Evolutionary conservation across 164 flowering plant genomes (phyloP).

Genomic region (Vitis cinerea): DNA sequence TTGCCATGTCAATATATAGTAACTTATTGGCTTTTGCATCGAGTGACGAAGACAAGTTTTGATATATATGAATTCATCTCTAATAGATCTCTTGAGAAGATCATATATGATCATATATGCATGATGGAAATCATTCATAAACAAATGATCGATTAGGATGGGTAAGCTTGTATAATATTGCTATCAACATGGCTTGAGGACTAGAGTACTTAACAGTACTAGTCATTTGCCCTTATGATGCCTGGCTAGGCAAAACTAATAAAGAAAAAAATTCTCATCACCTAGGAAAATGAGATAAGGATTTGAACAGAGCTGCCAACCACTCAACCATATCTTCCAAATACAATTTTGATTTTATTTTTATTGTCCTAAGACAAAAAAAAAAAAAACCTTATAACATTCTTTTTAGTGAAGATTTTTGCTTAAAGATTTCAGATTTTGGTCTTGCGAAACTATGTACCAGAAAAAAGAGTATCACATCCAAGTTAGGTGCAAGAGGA

Average conservation of each 20-base stretch:
- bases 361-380: constrained; percentile 39
- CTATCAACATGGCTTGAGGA: constrained; percentile 38
- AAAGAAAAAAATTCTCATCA: constrained; percentile 7
- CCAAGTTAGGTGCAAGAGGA: constrained; percentile 37
- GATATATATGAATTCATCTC: constrained; percentile 35
- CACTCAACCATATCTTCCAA: no score
- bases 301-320: no score
- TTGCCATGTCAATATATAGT: constrained; percentile 33
- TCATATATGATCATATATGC: constrained; percentile 26
- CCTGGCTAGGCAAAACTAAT: no score
- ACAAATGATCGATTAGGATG: constrained; percentile 15
- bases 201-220: constrained; percentile 27
- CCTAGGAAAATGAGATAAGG: constrained; percentile 26
- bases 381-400: constrained; percentile 43
- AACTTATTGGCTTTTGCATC: constrained; percentile 31
- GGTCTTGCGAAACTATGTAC: constrained; percentile 35
- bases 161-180: constrained; percentile 24
- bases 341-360: no score
- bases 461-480: constrained; percentile 23
- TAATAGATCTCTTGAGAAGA: constrained; percentile 39
- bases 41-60: constrained; percentile 26
- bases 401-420: constrained; percentile 31
- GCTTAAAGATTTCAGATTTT: constrained; percentile 41
- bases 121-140: not conserved
- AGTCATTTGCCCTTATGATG: no score